A percentile compares a stretch with the other conserved stretches of the same genome.
Evolutionary conservation across 345 rosid species (phyloP).

Genomic region (Rhodomyrtus tomentosa): DNA sequence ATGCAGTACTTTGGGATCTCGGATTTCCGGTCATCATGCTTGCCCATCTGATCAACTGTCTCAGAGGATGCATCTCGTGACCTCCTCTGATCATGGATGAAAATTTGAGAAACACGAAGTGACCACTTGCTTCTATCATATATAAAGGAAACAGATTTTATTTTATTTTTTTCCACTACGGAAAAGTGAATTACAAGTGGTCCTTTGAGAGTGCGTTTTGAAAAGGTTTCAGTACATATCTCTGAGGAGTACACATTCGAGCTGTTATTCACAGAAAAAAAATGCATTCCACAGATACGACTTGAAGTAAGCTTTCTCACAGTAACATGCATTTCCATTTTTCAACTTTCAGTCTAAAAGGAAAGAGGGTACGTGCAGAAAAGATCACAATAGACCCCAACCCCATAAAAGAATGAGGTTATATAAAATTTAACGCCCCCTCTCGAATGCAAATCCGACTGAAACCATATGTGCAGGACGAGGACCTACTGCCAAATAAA

Average conservation of each 20-base stretch:
- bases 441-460: too few relatives aligned
- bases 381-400: too few relatives aligned
- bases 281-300: not conserved
- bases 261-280: not conserved
- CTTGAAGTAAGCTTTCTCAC: not conserved
- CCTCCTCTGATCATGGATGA: conserved; percentile 43
- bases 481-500: not conserved
- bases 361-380: too few relatives aligned
- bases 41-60: conserved; percentile 2
- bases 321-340: not conserved
- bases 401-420: not conserved
- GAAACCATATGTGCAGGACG: not conserved
- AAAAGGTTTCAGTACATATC: too few relatives aligned
- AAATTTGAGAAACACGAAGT: not conserved
- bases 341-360: not conserved
- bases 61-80: conserved; percentile 33
- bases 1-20: conserved; percentile 85
- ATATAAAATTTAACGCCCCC: not conserved
- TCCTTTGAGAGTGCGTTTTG: too few relatives aligned
- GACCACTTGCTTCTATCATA: too few relatives aligned
- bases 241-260: not conserved
- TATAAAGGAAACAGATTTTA: too few relatives aligned
- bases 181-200: too few relatives aligned
- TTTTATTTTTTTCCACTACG: too few relatives aligned
- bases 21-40: conserved; percentile 26